phyloP scores from a whole-genome alignment of 2,329 filamentous ascomycete species.

The Xylariaceae sp. region DNA sequence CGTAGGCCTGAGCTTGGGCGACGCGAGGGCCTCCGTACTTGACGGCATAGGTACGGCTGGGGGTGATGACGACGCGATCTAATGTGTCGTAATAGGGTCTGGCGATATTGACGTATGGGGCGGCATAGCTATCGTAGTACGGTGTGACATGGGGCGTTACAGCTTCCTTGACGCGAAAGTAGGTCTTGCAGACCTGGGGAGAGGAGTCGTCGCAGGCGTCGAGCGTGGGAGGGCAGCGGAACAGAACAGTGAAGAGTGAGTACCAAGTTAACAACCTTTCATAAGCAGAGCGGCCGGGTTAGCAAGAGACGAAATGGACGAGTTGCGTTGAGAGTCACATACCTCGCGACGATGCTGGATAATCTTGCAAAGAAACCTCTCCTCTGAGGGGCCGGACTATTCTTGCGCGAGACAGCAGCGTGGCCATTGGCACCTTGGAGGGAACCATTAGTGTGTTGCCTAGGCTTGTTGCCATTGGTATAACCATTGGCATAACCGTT shows the following conservation, averaged over 20 bases:
- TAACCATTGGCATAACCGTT: no score
- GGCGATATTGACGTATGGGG: conserved; percentile 72
- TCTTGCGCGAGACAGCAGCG: conserved; percentile 28
- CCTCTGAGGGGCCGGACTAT: conserved; percentile 15
- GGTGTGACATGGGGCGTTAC: conserved; percentile 74
- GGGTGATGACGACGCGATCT: conserved; percentile 63
- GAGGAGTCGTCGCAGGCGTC: conserved; percentile 65
- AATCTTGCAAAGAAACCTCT: conserved; percentile 33
- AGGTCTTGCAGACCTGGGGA: conserved; percentile 77
- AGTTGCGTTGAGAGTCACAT: no score
- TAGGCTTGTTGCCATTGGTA: no score
- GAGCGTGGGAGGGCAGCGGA: conserved; percentile 73
- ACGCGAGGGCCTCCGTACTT: conserved; percentile 73
- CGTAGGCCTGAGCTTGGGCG: conserved; percentile 61
- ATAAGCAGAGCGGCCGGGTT: conserved; percentile 6
- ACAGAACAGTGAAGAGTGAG: conserved; percentile 71
- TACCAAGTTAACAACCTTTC: conserved; percentile 80
- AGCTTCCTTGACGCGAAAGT: conserved; percentile 60
- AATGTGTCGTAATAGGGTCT: conserved; percentile 69
- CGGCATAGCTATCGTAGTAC: conserved; percentile 81
- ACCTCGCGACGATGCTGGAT: conserved; percentile 51
- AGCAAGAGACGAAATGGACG: not conserved
- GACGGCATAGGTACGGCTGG: conserved; percentile 61
- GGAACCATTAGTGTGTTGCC: conserved; percentile 33
- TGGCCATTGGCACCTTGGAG: conserved; percentile 34